Conservation (phyloP, 2,329 filamentous ascomycete species). For the Epicoccum nigrum region DNA sequence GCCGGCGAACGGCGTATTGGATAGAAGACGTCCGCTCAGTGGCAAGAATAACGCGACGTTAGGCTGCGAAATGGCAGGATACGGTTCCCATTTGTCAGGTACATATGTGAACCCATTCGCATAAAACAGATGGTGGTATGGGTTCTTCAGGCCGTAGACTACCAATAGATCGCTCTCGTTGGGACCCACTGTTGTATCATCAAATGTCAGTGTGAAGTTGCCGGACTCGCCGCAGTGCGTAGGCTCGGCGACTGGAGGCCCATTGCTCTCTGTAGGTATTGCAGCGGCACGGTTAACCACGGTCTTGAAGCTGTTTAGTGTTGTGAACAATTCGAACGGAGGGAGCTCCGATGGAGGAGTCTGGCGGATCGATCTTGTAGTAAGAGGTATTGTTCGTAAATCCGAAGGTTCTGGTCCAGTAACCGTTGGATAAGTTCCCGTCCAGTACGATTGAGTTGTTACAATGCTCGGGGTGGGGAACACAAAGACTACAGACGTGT, state of each 20-base stretch:
- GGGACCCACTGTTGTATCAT: constrained; percentile 29
- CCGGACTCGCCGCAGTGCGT: constrained; percentile 53
- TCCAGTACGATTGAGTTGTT: constrained; percentile 44
- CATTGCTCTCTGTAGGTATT: neutral
- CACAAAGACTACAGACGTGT: constrained; percentile 32
- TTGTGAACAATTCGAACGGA: constrained; percentile 23
- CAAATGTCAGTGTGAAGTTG: constrained; percentile 49
- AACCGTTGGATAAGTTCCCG: constrained; percentile 36
- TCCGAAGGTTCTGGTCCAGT: constrained; percentile 34
- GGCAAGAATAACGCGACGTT: constrained; percentile 57
- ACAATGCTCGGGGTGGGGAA: constrained; percentile 38
- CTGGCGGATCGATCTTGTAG: constrained; percentile 31
- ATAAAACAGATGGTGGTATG: constrained; percentile 60
- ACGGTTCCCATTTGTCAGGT: constrained; percentile 53
- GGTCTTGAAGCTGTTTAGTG: constrained; percentile 19
- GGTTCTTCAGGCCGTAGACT: constrained; percentile 51
- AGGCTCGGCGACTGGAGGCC: constrained; percentile 20
- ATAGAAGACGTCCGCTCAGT: constrained; percentile 33
- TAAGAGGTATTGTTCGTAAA: constrained; percentile 27
- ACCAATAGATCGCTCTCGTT: constrained; percentile 45
- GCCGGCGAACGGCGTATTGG: constrained; percentile 40
- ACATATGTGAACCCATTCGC: constrained; percentile 58
- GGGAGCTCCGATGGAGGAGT: constrained; percentile 30
- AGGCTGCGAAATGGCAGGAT: constrained; percentile 53
- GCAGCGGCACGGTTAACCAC: constrained; percentile 17